Conservation (phyloP, 73 alveolate species). For the Tetrahymena elliotti region DNA sequence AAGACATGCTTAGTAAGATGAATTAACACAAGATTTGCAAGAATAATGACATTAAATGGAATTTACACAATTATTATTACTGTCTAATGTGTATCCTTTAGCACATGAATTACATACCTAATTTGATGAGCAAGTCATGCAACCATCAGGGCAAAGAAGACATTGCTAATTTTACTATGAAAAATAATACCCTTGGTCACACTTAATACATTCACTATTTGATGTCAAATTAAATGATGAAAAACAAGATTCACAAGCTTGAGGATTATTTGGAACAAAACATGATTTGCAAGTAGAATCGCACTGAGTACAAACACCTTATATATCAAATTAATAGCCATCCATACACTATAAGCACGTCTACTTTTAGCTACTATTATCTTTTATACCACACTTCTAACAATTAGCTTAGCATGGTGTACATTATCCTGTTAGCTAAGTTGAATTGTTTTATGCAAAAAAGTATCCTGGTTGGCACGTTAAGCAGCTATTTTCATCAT, state of each 20-base stretch:
- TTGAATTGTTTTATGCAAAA: not conserved
- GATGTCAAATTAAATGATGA: not conserved
- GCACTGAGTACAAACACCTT: not conserved
- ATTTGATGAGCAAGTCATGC: not conserved
- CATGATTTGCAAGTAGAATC: not conserved
- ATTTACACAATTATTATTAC: not conserved
- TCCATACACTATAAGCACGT: not conserved
- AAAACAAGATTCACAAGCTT: not conserved
- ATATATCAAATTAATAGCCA: not conserved
- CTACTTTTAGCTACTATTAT: not conserved
- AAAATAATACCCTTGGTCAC: not conserved
- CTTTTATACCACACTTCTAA: not conserved
- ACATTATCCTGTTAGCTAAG: not conserved
- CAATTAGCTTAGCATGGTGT: not conserved
- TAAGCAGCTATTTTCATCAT: not conserved
- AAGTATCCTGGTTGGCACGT: not conserved
- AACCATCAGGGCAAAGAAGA: not conserved
- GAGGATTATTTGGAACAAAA: not conserved
- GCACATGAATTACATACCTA: not conserved
- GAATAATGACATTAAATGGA: not conserved
- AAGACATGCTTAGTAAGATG: not conserved
- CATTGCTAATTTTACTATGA: not conserved
- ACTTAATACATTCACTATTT: not conserved
- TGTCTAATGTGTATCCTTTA: not conserved
- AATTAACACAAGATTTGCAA: not conserved